phyloP scores from a whole-genome alignment of 2,329 filamentous ascomycete genomes.

The Cladosporium colombiae region DNA sequence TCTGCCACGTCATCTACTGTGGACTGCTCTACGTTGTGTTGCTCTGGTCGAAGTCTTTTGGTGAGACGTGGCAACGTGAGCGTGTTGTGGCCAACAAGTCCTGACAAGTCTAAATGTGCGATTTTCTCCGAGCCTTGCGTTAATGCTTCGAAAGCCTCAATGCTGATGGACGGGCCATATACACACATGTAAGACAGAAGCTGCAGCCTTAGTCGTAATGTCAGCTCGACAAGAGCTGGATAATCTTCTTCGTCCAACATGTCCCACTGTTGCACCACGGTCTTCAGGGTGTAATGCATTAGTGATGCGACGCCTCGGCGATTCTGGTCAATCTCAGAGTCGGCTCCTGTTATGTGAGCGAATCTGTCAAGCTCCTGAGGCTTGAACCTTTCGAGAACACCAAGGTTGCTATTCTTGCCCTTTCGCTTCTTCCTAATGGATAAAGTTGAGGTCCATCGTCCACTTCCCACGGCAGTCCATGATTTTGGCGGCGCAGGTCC shows the following conservation, averaged over 20 bases:
- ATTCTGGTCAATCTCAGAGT: constrained; percentile 7
- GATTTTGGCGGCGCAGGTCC: constrained; percentile 51
- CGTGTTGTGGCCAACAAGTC: constrained; percentile 48
- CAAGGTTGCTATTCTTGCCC: constrained; percentile 15
- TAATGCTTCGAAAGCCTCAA: constrained; percentile 52
- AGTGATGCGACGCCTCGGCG: constrained; percentile 37
- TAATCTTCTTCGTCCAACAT: constrained; percentile 60
- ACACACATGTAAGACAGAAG: constrained; percentile 59
- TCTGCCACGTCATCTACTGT: constrained; percentile 37
- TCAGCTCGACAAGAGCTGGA: constrained; percentile 54
- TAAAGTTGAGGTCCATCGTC: constrained; percentile 7
- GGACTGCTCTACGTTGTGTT: constrained; percentile 34
- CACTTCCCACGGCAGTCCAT: constrained; percentile 26
- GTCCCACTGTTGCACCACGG: constrained; percentile 58
- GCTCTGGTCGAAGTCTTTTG: constrained; percentile 31
- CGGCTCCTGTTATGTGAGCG: constrained; percentile 25
- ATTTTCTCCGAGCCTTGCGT: constrained; percentile 52
- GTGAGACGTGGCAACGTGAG: constrained; percentile 53
- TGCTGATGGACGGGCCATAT: constrained; percentile 49
- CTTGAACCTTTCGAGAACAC: constrained; percentile 28
- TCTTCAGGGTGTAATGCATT: constrained; percentile 53
- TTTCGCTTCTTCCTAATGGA: constrained; percentile 24
- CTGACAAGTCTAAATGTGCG: constrained; percentile 54
- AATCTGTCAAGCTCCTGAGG: constrained; percentile 33
- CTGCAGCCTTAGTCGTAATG: constrained; percentile 52